Conservation (phyloP, 164 flowering plant species). For the Malania oleifera region DNA sequence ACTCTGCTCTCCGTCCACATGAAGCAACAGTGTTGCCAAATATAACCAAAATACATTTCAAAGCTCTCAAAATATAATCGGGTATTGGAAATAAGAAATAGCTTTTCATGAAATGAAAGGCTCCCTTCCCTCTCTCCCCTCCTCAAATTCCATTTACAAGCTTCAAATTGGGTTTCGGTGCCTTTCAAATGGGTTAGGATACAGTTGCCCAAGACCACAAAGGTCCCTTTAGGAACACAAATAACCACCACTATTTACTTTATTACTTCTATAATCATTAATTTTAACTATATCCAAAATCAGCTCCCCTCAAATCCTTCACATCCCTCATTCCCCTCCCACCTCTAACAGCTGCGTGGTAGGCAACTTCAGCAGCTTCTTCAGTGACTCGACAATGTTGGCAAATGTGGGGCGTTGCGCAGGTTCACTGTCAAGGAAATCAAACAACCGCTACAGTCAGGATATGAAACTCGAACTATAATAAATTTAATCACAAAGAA, state of each 20-base stretch:
- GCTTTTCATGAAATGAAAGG: constrained; percentile 16
- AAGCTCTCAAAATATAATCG: background rate
- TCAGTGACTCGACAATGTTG: constrained; percentile 59
- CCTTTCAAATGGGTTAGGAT: constrained; percentile 9
- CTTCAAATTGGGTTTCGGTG: background rate
- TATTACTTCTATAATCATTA: too few species aligned
- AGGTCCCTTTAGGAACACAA: background rate
- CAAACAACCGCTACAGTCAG: constrained; percentile 1
- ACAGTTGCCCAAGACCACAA: constrained; percentile 13
- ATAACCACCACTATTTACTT: background rate
- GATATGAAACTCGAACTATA: background rate
- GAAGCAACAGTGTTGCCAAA: background rate
- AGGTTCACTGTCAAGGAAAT: constrained; percentile 57
- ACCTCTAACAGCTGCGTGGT: constrained; percentile 54
- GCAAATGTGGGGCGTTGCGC: constrained; percentile 67
- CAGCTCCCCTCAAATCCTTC: background rate
- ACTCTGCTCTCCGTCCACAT: too few species aligned
- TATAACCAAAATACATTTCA: background rate
- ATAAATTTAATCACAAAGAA: too few species aligned
- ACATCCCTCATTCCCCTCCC: constrained; percentile 28
- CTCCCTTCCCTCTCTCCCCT: background rate
- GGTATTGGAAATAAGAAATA: background rate
- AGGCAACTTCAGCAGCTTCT: constrained; percentile 80
- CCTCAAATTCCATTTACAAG: constrained; percentile 5
- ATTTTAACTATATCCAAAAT: background rate